A percentile compares a stretch with the other conserved stretches of the same genome.
Evolutionary conservation across 805 yeast species (phyloP).

Genomic region (Yarrowia phangngaensis): DNA sequence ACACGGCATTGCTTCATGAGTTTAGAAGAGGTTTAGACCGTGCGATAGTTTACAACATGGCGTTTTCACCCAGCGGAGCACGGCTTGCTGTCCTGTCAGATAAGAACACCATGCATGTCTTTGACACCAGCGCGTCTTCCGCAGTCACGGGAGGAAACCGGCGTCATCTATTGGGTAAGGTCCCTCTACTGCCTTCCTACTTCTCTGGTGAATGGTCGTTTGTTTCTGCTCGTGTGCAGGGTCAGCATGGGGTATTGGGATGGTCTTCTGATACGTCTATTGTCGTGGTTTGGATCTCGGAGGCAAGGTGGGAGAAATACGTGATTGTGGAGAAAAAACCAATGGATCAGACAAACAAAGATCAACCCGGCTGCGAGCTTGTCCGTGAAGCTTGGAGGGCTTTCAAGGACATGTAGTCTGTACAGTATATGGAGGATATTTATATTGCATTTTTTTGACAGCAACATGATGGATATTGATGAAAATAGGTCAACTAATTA

Average conservation of each 20-base stretch:
- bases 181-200: constrained; percentile 68
- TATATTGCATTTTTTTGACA: too few species aligned
- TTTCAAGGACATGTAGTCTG: constrained; percentile 42
- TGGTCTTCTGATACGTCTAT: constrained; percentile 76
- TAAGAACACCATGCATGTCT: constrained; percentile 85
- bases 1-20: constrained; percentile 69
- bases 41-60: constrained; percentile 77
- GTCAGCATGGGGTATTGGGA: constrained; percentile 53
- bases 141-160: constrained; percentile 40
- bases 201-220: constrained; percentile 86
- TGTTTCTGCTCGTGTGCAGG: constrained; percentile 58
- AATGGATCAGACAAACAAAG: constrained; percentile 31
- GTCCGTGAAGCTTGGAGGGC: constrained; percentile 70
- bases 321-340: constrained; percentile 54
- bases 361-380: constrained; percentile 50
- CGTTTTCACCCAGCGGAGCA: constrained; percentile 71
- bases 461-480: too few species aligned
- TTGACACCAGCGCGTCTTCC: constrained; percentile 45
- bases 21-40: constrained; percentile 87
- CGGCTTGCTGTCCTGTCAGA: constrained; percentile 82
- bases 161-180: constrained; percentile 59
- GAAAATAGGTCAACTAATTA: constrained; percentile 2
- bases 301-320: constrained; percentile 81
- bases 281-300: constrained; percentile 65
- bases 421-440: constrained; percentile 13